These are phyloP conservation scores for Bretschneidera sinensis DNA, from an alignment of 345 rosid species.

Conservation along the genomic window DNA sequence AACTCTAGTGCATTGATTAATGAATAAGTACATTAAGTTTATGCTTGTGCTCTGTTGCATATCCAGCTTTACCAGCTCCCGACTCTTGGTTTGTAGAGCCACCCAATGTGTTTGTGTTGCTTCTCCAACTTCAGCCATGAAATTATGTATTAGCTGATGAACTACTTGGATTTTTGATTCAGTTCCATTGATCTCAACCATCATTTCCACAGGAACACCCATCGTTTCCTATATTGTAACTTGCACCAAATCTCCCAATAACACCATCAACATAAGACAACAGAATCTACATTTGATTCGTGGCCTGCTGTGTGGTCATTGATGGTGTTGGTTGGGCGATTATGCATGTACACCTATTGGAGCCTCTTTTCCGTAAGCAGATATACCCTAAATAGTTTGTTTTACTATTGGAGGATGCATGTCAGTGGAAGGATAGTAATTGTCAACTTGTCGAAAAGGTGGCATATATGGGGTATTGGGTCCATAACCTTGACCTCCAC, in stretches of 20 bases:
- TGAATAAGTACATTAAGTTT: too few species aligned
- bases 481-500: conserved; percentile 71
- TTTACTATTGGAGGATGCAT: conserved; percentile 82
- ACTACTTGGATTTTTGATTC: conserved; percentile 96
- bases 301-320: conserved; percentile 87
- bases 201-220: conserved; percentile 97
- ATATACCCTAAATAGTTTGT: conserved; percentile 93
- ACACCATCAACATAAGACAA: conserved; percentile 96
- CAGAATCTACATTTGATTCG: conserved; percentile 94
- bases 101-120: conserved; percentile 50
- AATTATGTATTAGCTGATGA: conserved; percentile 95
- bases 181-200: conserved; percentile 95
- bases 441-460: conserved; percentile 75
- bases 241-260: conserved; percentile 91
- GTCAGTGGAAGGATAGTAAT: conserved; percentile 76
- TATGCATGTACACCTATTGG: conserved; percentile 67
- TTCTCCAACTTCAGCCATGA: conserved; percentile 90
- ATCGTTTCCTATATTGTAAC: conserved; percentile 91
- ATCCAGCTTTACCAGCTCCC: too few species aligned
- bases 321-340: conserved; percentile 68
- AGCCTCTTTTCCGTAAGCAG: conserved; percentile 94
- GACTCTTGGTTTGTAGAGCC: conserved; percentile 72
- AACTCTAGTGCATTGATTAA: too few species aligned
- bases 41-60: too few species aligned
- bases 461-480: conserved; percentile 80